phyloP scores from a whole-genome alignment of 495 filamentous ascomycete genomes.

The Penicillium daleae region DNA sequence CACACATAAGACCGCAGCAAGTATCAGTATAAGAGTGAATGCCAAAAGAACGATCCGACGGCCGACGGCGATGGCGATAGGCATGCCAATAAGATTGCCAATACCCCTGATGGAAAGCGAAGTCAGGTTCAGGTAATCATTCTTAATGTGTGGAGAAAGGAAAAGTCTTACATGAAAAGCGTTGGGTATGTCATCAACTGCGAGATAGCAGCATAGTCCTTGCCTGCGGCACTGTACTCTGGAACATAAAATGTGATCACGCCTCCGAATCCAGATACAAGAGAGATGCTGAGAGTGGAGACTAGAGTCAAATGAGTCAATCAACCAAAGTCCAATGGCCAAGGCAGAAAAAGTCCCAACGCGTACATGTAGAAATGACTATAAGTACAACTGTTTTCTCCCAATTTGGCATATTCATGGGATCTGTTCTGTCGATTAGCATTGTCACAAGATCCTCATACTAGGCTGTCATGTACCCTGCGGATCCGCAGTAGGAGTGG shows the following conservation, averaged over 20 bases:
- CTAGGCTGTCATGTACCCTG: constrained; percentile 13
- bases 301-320: constrained; percentile 15
- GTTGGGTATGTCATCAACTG: constrained; percentile 37
- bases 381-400: constrained; percentile 31
- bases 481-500: constrained; percentile 36
- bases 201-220: constrained; percentile 31
- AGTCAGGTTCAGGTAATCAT: neutral
- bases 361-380: constrained; percentile 35
- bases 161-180: constrained; percentile 9
- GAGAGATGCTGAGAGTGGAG: constrained; percentile 28
- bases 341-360: neutral
- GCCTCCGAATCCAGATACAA: constrained; percentile 36
- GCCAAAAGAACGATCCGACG: constrained; percentile 41
- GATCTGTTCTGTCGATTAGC: constrained; percentile 21
- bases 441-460: neutral
- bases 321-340: neutral
- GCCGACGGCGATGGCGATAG: constrained; percentile 44
- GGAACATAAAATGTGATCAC: constrained; percentile 30
- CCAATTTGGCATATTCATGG: constrained; percentile 34
- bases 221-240: constrained; percentile 25
- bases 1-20: constrained; percentile 31
- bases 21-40: constrained; percentile 31
- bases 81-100: constrained; percentile 47
- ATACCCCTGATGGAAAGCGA: constrained; percentile 30
- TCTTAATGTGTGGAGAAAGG: neutral